Conservation (phyloP, 1,284 basidiomycete genomes). For the Hypsizygus ulmarius region DNA sequence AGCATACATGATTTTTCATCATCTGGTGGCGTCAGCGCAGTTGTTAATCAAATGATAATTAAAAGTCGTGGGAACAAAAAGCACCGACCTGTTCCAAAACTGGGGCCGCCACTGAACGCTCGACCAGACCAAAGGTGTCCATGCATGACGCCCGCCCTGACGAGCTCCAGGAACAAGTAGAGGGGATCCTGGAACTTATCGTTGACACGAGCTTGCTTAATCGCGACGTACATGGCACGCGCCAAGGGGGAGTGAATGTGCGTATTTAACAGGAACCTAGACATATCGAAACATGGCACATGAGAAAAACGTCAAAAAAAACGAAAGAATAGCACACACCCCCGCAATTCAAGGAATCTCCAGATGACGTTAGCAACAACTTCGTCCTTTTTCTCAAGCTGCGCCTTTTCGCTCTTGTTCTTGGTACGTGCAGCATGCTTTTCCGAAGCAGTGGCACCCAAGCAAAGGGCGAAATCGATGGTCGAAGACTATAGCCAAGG, state of each 20-base stretch:
- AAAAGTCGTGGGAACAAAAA: slow-evolving; percentile 17
- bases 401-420: slow-evolving; percentile 43
- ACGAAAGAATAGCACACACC: slow-evolving; percentile 47
- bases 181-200: slow-evolving; percentile 99
- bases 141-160: slow-evolving; percentile 94
- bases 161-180: slow-evolving; percentile 89
- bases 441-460: slow-evolving; percentile 85
- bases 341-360: slow-evolving; percentile 95
- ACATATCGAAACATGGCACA: slow-evolving; percentile 9
- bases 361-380: slow-evolving; percentile 97
- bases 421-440: slow-evolving; percentile 78
- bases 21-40: slow-evolving; percentile 44
- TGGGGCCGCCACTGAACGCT: slow-evolving; percentile 91
- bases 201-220: slow-evolving; percentile 78
- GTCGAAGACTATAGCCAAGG: slow-evolving; percentile 49
- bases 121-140: slow-evolving; percentile 88
- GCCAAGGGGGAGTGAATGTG: slow-evolving; percentile 91
- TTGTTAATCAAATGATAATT: slow-evolving; percentile 12
- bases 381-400: slow-evolving; percentile 96
- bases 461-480: slow-evolving; percentile 95
- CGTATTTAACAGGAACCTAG: slow-evolving; percentile 81
- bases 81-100: slow-evolving; percentile 80
- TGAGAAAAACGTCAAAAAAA: slow-evolving; percentile 15
- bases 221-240: slow-evolving; percentile 84
- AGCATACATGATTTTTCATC: slow-evolving; percentile 91